Conservation (phyloP, 2,329 filamentous ascomycete species). For the Ceratocystis cubensis region DNA sequence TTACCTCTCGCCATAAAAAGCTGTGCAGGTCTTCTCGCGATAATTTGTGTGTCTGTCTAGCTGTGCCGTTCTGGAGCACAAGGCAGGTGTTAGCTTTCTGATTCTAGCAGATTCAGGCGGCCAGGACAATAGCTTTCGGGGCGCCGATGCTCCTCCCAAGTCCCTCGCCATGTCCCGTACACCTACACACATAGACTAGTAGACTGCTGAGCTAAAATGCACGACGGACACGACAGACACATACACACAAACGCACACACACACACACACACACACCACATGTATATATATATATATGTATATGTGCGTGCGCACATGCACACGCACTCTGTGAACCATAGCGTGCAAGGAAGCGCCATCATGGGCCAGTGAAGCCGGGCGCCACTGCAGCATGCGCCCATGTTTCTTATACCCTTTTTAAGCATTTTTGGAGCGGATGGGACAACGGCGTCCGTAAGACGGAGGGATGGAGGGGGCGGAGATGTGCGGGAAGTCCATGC, state of each 20-base stretch:
- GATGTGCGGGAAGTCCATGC: neutral
- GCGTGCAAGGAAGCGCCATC: neutral
- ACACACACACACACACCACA: neutral
- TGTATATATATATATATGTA: too few species aligned
- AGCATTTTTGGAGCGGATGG: neutral
- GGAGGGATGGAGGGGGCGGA: too few species aligned
- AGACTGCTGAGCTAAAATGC: neutral
- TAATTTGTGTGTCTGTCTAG: neutral
- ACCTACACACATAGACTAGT: neutral
- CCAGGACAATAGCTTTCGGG: neutral
- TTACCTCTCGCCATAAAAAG: constrained; percentile 11
- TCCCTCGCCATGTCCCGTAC: neutral
- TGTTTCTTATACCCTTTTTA: neutral
- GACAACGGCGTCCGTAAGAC: too few species aligned
- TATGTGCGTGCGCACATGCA: neutral
- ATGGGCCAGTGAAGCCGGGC: neutral
- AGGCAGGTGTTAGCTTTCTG: neutral
- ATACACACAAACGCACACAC: too few species aligned
- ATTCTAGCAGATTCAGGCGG: neutral
- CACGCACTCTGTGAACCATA: neutral
- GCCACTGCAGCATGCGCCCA: neutral
- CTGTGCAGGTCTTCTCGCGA: constrained; percentile 8
- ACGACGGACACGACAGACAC: too few species aligned
- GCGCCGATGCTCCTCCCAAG: neutral
- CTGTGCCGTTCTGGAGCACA: neutral